These are phyloP conservation scores for Dactylellina sp. DNA, from an alignment of 2,329 filamentous ascomycete genomes.

Conservation along the genomic window DNA sequence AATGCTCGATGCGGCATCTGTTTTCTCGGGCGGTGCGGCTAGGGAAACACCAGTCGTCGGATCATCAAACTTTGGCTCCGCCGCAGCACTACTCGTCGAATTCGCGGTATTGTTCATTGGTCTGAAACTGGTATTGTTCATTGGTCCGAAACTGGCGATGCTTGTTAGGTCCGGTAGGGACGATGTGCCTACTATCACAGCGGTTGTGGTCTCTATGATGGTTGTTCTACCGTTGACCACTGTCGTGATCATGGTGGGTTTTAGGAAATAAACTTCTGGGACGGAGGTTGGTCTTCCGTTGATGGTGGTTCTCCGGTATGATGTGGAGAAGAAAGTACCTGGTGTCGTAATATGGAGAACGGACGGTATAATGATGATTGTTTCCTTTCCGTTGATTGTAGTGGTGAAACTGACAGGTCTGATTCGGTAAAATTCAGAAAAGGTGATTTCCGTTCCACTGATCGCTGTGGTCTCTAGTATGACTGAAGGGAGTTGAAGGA, in stretches of 20 bases:
- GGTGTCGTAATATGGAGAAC: constrained; percentile 44
- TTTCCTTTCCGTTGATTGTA: constrained; percentile 35
- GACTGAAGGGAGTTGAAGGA: constrained; percentile 42
- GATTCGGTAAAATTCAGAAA: constrained; percentile 50
- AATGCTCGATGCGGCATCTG: constrained; percentile 37
- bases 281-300: constrained; percentile 39
- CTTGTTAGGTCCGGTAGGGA: constrained; percentile 14
- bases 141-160: not conserved
- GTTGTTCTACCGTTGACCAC: constrained; percentile 47
- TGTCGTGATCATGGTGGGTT: constrained; percentile 43
- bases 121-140: too few species aligned
- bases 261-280: constrained; percentile 41
- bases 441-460: constrained; percentile 22
- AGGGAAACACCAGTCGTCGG: constrained; percentile 35
- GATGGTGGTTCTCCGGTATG: constrained; percentile 33
- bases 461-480: constrained; percentile 39
- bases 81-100: constrained; percentile 8
- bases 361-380: constrained; percentile 31
- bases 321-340: constrained; percentile 34
- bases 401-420: constrained; percentile 44
- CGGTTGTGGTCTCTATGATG: constrained; percentile 35
- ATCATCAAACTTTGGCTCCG: not conserved
- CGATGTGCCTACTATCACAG: constrained; percentile 11
- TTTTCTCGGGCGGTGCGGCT: constrained; percentile 15
- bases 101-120: constrained; percentile 23